Evolutionary conservation across 768 basidiomycete genomes (phyloP).

Genomic region (Coprinellus aureogranulatus): DNA sequence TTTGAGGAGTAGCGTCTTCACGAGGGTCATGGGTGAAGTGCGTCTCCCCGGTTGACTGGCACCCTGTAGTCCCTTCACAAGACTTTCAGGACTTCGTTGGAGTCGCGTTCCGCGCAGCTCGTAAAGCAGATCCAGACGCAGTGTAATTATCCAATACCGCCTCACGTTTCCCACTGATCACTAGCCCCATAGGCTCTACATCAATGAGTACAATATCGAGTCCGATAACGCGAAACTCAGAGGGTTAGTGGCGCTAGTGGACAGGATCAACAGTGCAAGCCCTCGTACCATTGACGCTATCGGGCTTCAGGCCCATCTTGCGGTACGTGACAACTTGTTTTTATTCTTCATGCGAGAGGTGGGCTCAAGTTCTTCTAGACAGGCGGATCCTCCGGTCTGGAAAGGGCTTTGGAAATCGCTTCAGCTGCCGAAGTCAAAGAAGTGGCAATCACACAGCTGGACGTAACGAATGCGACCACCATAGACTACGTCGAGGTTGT

Average conservation of each 20-base stretch:
- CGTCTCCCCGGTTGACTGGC: not conserved
- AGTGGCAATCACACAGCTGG: constrained; percentile 47
- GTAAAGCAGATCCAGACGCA: constrained; percentile 45
- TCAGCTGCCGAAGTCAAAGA: constrained; percentile 40
- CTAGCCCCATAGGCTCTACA: constrained; percentile 28
- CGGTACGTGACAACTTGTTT: not conserved
- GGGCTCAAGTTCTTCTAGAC: constrained; percentile 13
- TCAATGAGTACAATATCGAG: constrained; percentile 50
- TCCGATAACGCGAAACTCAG: constrained; percentile 44
- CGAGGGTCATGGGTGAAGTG: constrained; percentile 42
- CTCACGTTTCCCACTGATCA: not conserved
- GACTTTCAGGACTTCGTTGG: constrained; percentile 40
- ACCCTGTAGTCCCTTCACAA: not conserved
- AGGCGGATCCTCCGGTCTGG: constrained; percentile 41
- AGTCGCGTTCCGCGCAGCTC: constrained; percentile 49
- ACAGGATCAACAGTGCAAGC: constrained; percentile 35
- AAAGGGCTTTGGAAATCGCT: constrained; percentile 36
- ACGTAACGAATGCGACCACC: constrained; percentile 34
- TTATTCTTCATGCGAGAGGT: not conserved
- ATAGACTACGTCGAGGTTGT: constrained; percentile 44
- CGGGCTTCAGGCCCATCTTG: constrained; percentile 45
- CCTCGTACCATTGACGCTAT: constrained; percentile 46
- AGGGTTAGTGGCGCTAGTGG: constrained; percentile 41
- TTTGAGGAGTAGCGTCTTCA: constrained; percentile 45
- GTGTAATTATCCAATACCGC: constrained; percentile 26